Percentiles rank a stretch among this genome's conserved stretches.
phyloP scores from a whole-genome alignment of 371 early-diverging fungal genomes.

The Haplosporangium sp. region DNA sequence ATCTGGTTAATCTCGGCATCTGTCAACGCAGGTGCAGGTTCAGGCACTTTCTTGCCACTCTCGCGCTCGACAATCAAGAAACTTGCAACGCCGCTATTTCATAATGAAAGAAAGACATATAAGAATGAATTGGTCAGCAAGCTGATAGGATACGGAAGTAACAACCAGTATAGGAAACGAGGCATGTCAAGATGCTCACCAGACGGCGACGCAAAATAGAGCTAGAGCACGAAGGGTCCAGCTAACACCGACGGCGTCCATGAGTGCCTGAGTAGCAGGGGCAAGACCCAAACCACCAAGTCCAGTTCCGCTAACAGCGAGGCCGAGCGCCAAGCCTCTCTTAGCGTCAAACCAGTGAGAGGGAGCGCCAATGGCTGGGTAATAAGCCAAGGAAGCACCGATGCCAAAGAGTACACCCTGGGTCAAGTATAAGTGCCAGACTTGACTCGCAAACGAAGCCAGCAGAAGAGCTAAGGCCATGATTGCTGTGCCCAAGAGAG shows the following conservation, averaged over 20 bases:
- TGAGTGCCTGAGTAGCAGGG: constrained; percentile 42
- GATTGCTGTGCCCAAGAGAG: constrained; percentile 55
- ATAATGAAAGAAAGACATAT: background rate
- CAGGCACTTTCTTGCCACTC: constrained; percentile 36
- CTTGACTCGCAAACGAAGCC: constrained; percentile 57
- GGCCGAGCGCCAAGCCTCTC: constrained; percentile 72
- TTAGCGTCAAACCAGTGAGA: constrained; percentile 69
- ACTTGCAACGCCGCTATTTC: constrained; percentile 32
- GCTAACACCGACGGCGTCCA: constrained; percentile 33
- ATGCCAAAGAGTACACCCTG: constrained; percentile 77
- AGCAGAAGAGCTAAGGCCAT: constrained; percentile 56
- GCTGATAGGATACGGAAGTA: background rate
- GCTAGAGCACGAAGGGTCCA: constrained; percentile 54
- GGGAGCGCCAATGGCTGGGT: constrained; percentile 63
- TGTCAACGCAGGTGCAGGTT: constrained; percentile 17
- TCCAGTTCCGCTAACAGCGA: constrained; percentile 73
- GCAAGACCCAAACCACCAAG: constrained; percentile 67
- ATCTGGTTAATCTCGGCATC: constrained; percentile 30
- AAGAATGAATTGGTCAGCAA: background rate
- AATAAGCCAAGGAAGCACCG: constrained; percentile 71
- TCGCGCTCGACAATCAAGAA: constrained; percentile 46
- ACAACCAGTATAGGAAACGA: background rate
- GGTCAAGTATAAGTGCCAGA: constrained; percentile 76
- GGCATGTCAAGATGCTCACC: constrained; percentile 12
- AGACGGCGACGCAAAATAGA: constrained; percentile 24